Conservation (phyloP, 768 basidiomycete species). For the Phaeotremella skinneri region DNA sequence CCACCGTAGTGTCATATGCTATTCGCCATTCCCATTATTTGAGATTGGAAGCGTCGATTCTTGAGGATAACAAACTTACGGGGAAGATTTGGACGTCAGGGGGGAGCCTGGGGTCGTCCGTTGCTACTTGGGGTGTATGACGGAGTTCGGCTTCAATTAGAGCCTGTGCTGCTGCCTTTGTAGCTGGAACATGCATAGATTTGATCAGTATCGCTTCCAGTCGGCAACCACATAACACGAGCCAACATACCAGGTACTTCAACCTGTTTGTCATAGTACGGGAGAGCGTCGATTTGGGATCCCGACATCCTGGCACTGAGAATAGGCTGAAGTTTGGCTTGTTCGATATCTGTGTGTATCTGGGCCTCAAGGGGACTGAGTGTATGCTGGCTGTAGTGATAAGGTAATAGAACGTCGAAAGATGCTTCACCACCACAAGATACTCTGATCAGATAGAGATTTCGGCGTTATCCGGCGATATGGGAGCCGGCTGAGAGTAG, state of each 20-base stretch:
- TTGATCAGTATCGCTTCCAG: not conserved
- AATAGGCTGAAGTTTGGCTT: no score
- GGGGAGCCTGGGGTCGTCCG: constrained; percentile 45
- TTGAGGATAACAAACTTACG: constrained; percentile 37
- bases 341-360: no score
- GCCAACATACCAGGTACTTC: constrained; percentile 60
- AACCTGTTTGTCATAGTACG: constrained; percentile 92
- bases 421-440: no score
- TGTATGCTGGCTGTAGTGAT: not conserved
- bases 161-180: constrained; percentile 40
- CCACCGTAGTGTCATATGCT: not conserved
- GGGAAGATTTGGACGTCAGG: constrained; percentile 39
- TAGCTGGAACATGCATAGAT: constrained; percentile 11
- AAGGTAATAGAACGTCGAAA: constrained; percentile 11
- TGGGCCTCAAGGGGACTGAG: no score
- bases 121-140: constrained; percentile 27
- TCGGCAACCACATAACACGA: not conserved
- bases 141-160: constrained; percentile 48
- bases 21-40: no score
- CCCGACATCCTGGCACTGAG: constrained; percentile 30
- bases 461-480: constrained; percentile 27
- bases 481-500: no score
- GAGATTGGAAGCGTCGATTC: no score
- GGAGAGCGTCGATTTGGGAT: constrained; percentile 70
- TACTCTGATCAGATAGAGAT: no score